Percentiles rank a stretch among this genome's conserved stretches.
Evolutionary conservation across 169 alveolate genomes (phyloP).

Genomic region (Miamiensis avidus): DNA sequence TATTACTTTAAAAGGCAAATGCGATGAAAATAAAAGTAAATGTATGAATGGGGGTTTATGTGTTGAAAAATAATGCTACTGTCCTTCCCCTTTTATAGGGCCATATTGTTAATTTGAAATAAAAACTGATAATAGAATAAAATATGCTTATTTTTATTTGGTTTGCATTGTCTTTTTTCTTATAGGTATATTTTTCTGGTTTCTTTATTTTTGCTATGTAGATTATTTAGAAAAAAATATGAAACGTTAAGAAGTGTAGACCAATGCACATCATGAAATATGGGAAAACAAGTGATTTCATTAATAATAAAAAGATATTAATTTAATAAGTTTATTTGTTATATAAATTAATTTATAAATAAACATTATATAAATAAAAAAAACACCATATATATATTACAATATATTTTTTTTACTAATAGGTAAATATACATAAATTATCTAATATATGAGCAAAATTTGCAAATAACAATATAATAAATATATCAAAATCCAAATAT

Average conservation of each 20-base stretch:
- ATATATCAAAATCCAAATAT: too few relatives aligned
- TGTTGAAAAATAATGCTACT: neutral
- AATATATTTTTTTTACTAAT: too few relatives aligned
- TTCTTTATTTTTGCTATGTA: neutral
- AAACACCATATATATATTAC: too few relatives aligned
- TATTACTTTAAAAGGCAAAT: neutral
- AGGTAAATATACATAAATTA: too few relatives aligned
- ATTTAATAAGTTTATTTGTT: too few relatives aligned
- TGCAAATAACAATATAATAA: too few relatives aligned
- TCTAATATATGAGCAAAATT: too few relatives aligned
- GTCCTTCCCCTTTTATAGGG: constrained; percentile 10
- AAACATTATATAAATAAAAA: too few relatives aligned
- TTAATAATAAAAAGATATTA: neutral
- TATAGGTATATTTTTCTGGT: neutral
- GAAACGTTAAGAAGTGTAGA: neutral
- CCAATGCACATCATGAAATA: neutral
- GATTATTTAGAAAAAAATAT: neutral
- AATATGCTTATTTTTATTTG: neutral
- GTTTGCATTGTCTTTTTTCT: neutral
- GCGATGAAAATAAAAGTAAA: neutral
- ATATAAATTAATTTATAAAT: too few relatives aligned
- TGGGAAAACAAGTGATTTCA: neutral
- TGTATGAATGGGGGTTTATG: constrained; percentile 7
- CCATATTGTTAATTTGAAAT: constrained; percentile 10
- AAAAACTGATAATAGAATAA: neutral